These are phyloP conservation scores for Heritiera fomes DNA, from an alignment of 345 rosid species.

Conservation along the genomic window DNA sequence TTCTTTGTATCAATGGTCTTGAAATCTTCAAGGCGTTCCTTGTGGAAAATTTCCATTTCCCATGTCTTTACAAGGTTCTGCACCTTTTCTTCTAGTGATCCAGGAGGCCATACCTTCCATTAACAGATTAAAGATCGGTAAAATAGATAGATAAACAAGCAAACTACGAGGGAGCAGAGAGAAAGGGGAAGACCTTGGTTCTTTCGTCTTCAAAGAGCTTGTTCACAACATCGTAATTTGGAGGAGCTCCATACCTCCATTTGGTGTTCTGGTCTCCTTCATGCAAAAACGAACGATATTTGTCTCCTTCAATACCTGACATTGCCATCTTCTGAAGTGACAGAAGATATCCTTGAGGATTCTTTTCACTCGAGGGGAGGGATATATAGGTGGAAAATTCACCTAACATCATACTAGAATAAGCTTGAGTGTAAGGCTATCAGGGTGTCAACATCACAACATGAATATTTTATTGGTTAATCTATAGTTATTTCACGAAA, in stretches of 20 bases:
- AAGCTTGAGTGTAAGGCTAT: too few relatives aligned
- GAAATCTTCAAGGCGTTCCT: slow-evolving; percentile 58
- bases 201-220: slow-evolving; percentile 63
- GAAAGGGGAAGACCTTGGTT: slow-evolving; percentile 38
- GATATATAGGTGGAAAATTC: too few relatives aligned
- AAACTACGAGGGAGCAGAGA: background rate
- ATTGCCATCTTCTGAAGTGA: background rate
- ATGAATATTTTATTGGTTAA: too few relatives aligned
- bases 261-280: slow-evolving; percentile 40
- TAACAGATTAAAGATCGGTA: background rate
- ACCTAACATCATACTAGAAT: too few relatives aligned
- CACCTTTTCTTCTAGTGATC: slow-evolving; percentile 61
- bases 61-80: slow-evolving; percentile 78
- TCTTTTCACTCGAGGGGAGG: too few relatives aligned
- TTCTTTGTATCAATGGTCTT: slow-evolving; percentile 60
- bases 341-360: too few relatives aligned
- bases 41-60: slow-evolving; percentile 87
- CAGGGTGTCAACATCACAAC: too few relatives aligned
- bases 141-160: background rate
- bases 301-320: background rate
- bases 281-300: background rate
- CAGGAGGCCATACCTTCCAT: slow-evolving; percentile 69
- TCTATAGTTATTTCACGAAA: too few relatives aligned
- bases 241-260: slow-evolving; percentile 54
- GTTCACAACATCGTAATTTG: slow-evolving; percentile 57